A percentile compares a stretch with the other conserved stretches of the same genome.
Evolutionary conservation across 108 stramenopile genomes (phyloP).

Genomic region (Discostella pseudostelligera): DNA sequence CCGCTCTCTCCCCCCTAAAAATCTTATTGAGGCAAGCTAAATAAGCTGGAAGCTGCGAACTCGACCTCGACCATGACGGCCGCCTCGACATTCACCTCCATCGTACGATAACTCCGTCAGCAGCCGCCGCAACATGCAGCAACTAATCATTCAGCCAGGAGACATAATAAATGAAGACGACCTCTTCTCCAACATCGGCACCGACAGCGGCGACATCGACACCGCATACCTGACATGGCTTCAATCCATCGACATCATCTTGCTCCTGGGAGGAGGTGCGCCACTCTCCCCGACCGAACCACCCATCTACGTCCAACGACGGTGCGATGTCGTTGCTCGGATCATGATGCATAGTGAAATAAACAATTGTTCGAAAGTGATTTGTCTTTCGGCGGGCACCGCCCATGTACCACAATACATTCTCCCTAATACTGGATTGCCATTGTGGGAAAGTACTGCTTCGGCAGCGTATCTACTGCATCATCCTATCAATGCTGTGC

Average conservation of each 20-base stretch:
- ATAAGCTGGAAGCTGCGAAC: too few species aligned
- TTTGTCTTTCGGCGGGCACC: conserved; percentile 82
- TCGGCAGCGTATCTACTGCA: conserved; percentile 70
- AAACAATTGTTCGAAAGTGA: conserved; percentile 9
- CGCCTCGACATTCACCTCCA: too few species aligned
- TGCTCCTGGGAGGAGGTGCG: conserved; percentile 81
- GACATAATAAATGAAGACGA: conserved; percentile 50
- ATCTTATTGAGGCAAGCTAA: too few species aligned
- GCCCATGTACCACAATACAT: conserved; percentile 81
- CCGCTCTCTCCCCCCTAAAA: too few species aligned
- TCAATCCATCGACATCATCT: conserved; percentile 60
- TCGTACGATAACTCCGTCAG: too few species aligned
- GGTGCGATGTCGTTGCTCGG: conserved; percentile 40
- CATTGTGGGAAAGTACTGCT: conserved; percentile 80
- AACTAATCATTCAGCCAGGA: conserved; percentile 32
- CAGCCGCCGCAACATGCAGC: too few species aligned
- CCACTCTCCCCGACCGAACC: conserved; percentile 60
- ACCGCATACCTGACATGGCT: conserved; percentile 39
- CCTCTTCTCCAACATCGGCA: conserved; percentile 35
- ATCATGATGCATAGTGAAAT: conserved; percentile 1
- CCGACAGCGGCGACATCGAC: conserved; percentile 16
- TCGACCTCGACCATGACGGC: too few species aligned
- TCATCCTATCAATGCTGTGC: conserved; percentile 20
- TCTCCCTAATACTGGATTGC: conserved; percentile 57
- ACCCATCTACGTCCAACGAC: conserved; percentile 63